Conservation (phyloP, 169 alveolate genomes). For the Plasmodium sp. region DNA sequence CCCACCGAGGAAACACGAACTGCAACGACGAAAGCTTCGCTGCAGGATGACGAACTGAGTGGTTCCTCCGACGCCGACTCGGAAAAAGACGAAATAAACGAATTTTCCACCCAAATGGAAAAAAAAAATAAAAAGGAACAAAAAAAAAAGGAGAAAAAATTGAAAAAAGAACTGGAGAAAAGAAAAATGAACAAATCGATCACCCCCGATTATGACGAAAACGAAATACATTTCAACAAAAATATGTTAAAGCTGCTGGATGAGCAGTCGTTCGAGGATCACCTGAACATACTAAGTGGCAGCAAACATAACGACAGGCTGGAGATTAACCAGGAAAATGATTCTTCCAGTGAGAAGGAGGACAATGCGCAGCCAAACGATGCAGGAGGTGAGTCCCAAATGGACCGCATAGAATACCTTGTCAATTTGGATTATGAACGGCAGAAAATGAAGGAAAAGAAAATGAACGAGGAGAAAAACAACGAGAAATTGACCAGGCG, state of each 20-base stretch:
- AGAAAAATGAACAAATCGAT: conserved; percentile 4
- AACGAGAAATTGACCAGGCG: conserved; percentile 76
- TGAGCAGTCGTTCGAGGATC: conserved; percentile 58
- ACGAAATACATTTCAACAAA: conserved; percentile 83
- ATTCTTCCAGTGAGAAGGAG: conserved; percentile 52
- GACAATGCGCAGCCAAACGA: neutral
- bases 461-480: conserved; percentile 7
- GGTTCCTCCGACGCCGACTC: conserved; percentile 77
- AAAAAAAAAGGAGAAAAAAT: conserved; percentile 62
- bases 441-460: conserved; percentile 56
- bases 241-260: conserved; percentile 76
- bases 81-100: conserved; percentile 46
- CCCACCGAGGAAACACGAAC: conserved; percentile 78
- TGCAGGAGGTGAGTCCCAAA: neutral
- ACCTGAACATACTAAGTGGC: conserved; percentile 48
- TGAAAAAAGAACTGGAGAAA: conserved; percentile 68
- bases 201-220: conserved; percentile 68
- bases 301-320: conserved; percentile 8
- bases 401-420: conserved; percentile 40
- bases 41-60: conserved; percentile 76
- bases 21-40: conserved; percentile 79
- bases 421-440: conserved; percentile 61
- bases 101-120: conserved; percentile 44
- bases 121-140: conserved; percentile 52
- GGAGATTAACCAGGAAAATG: conserved; percentile 56